Percentiles rank a stretch among this genome's conserved stretches.
Evolutionary conservation across 73 alveolate genomes (phyloP).

Genomic region (Paramecium sonneborni): DNA sequence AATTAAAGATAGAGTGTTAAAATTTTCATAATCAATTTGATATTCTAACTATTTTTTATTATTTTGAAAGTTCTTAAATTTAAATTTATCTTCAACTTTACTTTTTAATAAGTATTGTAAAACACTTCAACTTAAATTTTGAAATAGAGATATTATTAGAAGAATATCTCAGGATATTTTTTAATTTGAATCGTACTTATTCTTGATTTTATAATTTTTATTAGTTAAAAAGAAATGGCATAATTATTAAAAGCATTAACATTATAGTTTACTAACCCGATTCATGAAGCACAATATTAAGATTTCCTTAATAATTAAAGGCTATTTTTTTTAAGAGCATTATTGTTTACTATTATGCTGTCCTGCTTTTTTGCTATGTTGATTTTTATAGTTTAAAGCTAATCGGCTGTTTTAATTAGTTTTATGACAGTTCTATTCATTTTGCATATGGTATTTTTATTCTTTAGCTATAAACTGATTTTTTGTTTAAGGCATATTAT

Average conservation of each 20-base stretch:
- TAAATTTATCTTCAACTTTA: no score
- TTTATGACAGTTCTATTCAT: background rate
- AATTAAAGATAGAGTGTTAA: no score
- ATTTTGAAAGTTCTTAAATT: no score
- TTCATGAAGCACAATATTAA: background rate
- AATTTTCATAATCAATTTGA: no score
- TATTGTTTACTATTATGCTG: background rate
- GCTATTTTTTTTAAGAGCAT: background rate
- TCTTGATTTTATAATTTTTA: no score
- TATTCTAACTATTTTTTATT: no score
- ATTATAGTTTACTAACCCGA: background rate
- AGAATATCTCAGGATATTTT: no score
- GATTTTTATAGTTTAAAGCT: background rate
- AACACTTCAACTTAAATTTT: no score
- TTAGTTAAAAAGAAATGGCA: no score
- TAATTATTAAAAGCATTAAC: background rate
- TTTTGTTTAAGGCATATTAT: background rate
- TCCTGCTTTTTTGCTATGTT: background rate
- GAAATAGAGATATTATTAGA: no score
- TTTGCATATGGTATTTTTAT: background rate
- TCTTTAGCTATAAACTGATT: background rate
- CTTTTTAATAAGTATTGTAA: no score
- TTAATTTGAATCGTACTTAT: no score
- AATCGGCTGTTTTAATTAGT: background rate
- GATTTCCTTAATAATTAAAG: background rate